Percentiles rank a stretch among this genome's conserved stretches.
These are phyloP conservation scores for Leishmania mexicana DNA, from an alignment of 208 protist species.

Conservation along the genomic window DNA sequence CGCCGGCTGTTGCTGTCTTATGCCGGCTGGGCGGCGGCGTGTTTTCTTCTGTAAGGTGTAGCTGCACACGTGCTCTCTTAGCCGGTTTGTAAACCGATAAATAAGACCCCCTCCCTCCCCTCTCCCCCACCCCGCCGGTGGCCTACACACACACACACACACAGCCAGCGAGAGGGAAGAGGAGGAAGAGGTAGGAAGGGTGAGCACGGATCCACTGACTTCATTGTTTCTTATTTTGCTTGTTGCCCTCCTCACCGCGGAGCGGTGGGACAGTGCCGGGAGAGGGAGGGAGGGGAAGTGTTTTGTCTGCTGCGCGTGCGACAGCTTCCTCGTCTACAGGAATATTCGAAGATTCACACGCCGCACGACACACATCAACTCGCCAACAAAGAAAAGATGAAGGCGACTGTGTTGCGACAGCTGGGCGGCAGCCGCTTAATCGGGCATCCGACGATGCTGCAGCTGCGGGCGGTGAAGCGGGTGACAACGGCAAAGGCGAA, in stretches of 20 bases:
- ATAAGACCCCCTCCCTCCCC: slow-evolving; percentile 16
- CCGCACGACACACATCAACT: neutral
- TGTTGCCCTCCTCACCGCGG: neutral
- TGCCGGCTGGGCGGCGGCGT: neutral
- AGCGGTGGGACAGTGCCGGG: neutral
- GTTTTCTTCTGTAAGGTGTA: neutral
- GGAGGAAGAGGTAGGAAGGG: neutral
- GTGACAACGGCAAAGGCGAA: neutral
- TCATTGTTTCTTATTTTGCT: neutral
- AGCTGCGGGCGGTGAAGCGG: neutral
- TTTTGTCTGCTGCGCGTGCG: neutral
- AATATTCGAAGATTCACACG: neutral
- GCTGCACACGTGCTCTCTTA: slow-evolving; percentile 15
- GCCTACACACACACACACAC: neutral
- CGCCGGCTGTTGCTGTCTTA: neutral
- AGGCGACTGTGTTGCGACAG: neutral
- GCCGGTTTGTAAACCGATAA: slow-evolving; percentile 54
- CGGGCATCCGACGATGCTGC: slow-evolving; percentile 4
- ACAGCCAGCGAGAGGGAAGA: neutral
- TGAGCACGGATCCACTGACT: neutral
- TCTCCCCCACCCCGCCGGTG: neutral
- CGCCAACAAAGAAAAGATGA: neutral
- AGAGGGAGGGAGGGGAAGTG: neutral
- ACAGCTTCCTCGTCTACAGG: neutral
- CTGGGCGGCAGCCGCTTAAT: slow-evolving; percentile 4